Base-by-base conservation (phyloP, 148 eudicot species). In the Camellia granthamiana region DNA sequence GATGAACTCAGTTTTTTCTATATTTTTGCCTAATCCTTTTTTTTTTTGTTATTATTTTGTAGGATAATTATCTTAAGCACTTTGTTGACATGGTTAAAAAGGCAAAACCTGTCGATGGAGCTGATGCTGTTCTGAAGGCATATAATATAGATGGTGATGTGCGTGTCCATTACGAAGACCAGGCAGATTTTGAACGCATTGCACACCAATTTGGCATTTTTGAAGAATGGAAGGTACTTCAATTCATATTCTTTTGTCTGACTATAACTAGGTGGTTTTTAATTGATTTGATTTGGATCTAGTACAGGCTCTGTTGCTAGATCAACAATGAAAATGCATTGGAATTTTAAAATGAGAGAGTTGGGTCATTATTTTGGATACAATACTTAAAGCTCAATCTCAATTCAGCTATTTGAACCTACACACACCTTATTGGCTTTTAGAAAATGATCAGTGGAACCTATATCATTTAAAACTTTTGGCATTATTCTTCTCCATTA, bases 201-300 rank as follows among this genome's bases (percentile, higher is more conserved):
- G 97, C 98, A 3, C 86, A 81, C 46, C 97, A 96, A 81, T 93
- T 93, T 83, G 99, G 98, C 77, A 92, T 96, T 81, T 96, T 96
- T 83, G 92, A 93, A 86, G 99, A 96, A 82, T 96, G 99, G 99
- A 96, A 96, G 97, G 99, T 93, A 85, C 74, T 61, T 86, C 58
- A 69, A 46, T 62, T 21, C 68, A 10, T 43, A 7, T 54, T 66
- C 58, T 11, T 76, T 55, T 56, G 3, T 41, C 16, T 9, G 18
- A 15, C 47, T 6, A 12, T 69, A 14, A 65, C 18, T 15, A 18
- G 19, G 49, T 52, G 58, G 47, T 9, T 52, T 74, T 74, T n/a
- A 21, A 18, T 44, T 74, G 4, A 13, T 59, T 77, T 71, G 43
- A 30, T 79, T 68, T 47, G 69, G 51, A 67, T 23, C 10, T 21